Evolutionary conservation across 164 flowering plant genomes (phyloP), one percentile per base, ranked within the genome.

Genomic region (Aristolochia fimbriata): DNA sequence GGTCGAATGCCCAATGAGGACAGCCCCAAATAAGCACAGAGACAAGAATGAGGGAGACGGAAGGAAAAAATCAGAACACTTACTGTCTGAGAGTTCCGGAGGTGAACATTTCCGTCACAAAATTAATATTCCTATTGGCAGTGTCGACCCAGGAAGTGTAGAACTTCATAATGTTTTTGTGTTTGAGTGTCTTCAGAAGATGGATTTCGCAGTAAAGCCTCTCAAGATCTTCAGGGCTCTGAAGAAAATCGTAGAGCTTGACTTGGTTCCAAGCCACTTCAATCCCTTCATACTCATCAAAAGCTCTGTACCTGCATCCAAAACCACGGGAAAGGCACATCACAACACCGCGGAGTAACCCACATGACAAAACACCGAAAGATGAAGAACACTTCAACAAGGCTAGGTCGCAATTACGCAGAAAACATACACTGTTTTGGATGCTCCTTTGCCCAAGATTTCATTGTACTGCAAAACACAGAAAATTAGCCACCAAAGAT

Each of bases 231-330:
- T 86, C 88, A 47, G 96, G 89, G 53, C 83, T 83, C 30, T 78
- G 86, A 27, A 87, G 68, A 62, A 89, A 84, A 73, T 92, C 88
- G 74, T 76, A 61, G 47, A 92, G 85, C 81, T 87, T 89, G 68
- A 92, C 98, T 76, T 92, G 96, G 62, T 92, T 92, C 98, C 98
- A 92, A 15, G 98, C 98, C 48, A 92, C 96, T 72, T 92, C 98
- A 70, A 87, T 85, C 61, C 98, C 98, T 77, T 92, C 91, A 71
- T 81, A 87, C 72, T 89, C 98, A 78, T 92, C 98, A 73, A 92
- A 92, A 30, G 81, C 98, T 76, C 77, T 81, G 59, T 89, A 92
- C 19, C 98, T 92, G 82, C 67, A 78, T 59, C 62, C 15, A 49
- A 60, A 56, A 6, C 22, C 25, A 14, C 20, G 12, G 15, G 24